Evolutionary conservation across 495 filamentous ascomycete genomes (phyloP).

Genomic region (Xylaria venustula): DNA sequence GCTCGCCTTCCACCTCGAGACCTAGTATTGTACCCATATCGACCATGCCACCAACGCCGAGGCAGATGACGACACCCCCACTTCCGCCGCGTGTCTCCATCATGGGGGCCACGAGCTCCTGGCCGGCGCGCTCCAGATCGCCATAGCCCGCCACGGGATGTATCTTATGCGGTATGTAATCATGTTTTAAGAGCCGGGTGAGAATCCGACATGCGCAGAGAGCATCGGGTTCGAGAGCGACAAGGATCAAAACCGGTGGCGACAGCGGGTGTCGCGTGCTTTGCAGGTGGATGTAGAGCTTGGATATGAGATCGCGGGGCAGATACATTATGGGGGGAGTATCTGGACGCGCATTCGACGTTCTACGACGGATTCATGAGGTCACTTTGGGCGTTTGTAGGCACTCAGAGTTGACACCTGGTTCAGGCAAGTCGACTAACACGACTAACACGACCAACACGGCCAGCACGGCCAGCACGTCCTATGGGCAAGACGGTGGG

Average conservation of each 20-base stretch:
- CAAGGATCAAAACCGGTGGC: constrained; percentile 87
- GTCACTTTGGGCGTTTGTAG: background rate
- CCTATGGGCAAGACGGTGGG: background rate
- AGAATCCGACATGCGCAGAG: constrained; percentile 95
- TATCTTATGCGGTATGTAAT: constrained; percentile 98
- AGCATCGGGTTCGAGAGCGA: constrained; percentile 90
- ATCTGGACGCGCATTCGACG: constrained; percentile 35
- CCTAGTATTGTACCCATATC: constrained; percentile 76
- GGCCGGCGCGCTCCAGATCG: constrained; percentile 75
- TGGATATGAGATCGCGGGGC: constrained; percentile 80
- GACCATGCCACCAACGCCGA: constrained; percentile 88
- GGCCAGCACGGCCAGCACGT: too few relatives aligned
- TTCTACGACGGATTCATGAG: constrained; percentile 30
- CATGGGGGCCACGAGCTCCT: constrained; percentile 78
- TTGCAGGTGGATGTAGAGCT: constrained; percentile 85
- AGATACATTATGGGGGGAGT: constrained; percentile 75
- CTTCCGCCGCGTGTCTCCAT: constrained; percentile 73
- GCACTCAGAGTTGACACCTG: background rate
- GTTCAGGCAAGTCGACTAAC: background rate
- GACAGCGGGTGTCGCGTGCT: constrained; percentile 77
- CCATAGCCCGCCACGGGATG: constrained; percentile 91
- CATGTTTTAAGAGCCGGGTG: constrained; percentile 84
- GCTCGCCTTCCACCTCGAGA: constrained; percentile 57
- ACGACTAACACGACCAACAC: background rate
- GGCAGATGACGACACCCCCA: constrained; percentile 85